These are phyloP conservation scores for Schwanniomyces vanrijiae DNA, from an alignment of 805 yeast species.

Conservation along the genomic window DNA sequence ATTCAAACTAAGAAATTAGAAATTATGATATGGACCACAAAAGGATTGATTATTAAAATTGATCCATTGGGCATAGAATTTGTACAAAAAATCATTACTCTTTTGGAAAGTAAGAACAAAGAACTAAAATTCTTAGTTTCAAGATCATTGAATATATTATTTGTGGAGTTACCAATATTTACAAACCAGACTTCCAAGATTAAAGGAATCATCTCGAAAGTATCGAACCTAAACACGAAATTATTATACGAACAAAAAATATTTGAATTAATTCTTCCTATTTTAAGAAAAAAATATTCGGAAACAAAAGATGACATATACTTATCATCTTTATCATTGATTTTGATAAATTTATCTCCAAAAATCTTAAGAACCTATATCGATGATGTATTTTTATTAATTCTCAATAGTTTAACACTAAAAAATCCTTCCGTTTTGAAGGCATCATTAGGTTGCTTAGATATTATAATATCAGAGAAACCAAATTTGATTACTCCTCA, in stretches of 20 bases:
- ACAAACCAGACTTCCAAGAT: slow-evolving; percentile 37
- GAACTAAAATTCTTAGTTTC: slow-evolving; percentile 34
- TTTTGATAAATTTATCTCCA: slow-evolving; percentile 64
- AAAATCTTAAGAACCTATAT: slow-evolving; percentile 66
- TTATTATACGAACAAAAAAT: slow-evolving; percentile 78
- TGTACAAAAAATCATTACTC: slow-evolving; percentile 17
- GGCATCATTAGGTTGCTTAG: slow-evolving; percentile 62
- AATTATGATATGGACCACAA: slow-evolving; percentile 64
- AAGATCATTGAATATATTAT: slow-evolving; percentile 59
- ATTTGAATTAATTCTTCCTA: slow-evolving; percentile 60
- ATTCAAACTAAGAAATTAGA: slow-evolving; percentile 42
- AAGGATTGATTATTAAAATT: slow-evolving; percentile 63
- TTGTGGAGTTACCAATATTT: slow-evolving; percentile 66
- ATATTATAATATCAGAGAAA: slow-evolving; percentile 54
- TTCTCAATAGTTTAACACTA: slow-evolving; percentile 61
- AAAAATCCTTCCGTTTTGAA: slow-evolving; percentile 48
- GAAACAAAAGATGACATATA: slow-evolving; percentile 45
- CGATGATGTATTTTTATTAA: slow-evolving; percentile 63
- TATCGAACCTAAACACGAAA: slow-evolving; percentile 57
- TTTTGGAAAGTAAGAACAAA: slow-evolving; percentile 29
- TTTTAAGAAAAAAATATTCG: slow-evolving; percentile 51
- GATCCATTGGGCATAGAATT: slow-evolving; percentile 36
- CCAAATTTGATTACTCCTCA: slow-evolving; percentile 53
- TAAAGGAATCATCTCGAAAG: slow-evolving; percentile 40
- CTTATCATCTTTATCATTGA: slow-evolving; percentile 63